Percentiles rank a stretch among this genome's conserved stretches.
These are phyloP conservation scores for Mrakia gelida DNA, from an alignment of 768 basidiomycete species.

Conservation along the genomic window DNA sequence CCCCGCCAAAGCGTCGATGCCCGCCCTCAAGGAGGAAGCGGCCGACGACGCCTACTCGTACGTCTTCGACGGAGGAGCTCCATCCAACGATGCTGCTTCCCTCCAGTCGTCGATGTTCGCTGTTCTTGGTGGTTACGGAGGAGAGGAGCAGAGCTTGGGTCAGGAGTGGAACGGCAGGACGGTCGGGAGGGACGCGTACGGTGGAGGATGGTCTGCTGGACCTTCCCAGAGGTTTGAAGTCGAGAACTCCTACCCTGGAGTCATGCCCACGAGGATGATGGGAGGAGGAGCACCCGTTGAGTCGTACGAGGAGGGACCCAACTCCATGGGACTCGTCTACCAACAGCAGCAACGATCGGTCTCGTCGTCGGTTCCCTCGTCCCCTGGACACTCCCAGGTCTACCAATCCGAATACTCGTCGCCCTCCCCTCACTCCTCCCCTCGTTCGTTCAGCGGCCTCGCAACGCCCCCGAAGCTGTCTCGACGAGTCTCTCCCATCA, in stretches of 20 bases:
- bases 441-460: neutral
- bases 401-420: neutral
- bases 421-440: neutral
- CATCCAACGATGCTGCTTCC: neutral
- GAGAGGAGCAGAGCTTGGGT: conserved; percentile 18
- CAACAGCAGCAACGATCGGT: conserved; percentile 6
- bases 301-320: too few species aligned
- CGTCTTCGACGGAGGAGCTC: conserved; percentile 20
- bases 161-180: conserved; percentile 21
- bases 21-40: conserved; percentile 16
- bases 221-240: neutral
- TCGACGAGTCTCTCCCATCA: neutral
- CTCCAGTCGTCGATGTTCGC: conserved; percentile 19
- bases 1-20: conserved; percentile 25
- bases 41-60: conserved; percentile 1
- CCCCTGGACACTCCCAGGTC: neutral
- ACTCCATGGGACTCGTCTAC: neutral
- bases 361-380: neutral
- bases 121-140: conserved; percentile 25
- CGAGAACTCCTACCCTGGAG: neutral
- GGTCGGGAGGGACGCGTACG: conserved; percentile 16
- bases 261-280: conserved; percentile 10
- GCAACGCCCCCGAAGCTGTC: neutral
- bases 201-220: neutral
- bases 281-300: conserved; percentile 6